Conservation (phyloP, 352 stramenopile genomes). For the Globisporangium perplexum region DNA sequence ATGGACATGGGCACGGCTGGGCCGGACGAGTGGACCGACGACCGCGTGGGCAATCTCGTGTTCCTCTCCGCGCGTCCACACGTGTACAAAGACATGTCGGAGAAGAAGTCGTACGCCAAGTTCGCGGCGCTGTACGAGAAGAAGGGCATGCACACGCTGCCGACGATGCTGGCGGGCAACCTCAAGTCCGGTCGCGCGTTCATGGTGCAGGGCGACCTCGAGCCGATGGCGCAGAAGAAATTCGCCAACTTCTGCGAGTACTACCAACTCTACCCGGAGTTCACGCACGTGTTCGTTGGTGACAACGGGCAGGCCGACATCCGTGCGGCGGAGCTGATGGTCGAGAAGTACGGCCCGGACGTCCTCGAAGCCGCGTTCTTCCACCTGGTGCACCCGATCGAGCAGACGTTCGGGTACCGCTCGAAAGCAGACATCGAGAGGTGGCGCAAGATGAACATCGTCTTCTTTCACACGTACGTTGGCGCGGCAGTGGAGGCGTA, state of each 20-base stretch:
- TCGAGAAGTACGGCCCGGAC: conserved; percentile 59
- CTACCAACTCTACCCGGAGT: conserved; percentile 97
- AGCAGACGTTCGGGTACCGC: conserved; percentile 81
- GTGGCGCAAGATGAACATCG: conserved; percentile 85
- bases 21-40: conserved; percentile 85
- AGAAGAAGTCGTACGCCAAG: conserved; percentile 97
- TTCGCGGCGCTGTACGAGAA: conserved; percentile 92
- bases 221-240: conserved; percentile 97
- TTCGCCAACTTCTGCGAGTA: conserved; percentile 93
- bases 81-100: conserved; percentile 98
- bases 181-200: conserved; percentile 92
- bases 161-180: conserved; percentile 93
- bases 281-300: conserved; percentile 97
- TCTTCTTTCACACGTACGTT: conserved; percentile 91
- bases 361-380: conserved; percentile 86
- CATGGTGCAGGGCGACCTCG: conserved; percentile 94
- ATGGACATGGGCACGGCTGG: conserved; percentile 93
- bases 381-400: conserved; percentile 83
- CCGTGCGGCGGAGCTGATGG: conserved; percentile 87
- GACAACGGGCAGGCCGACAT: conserved; percentile 96
- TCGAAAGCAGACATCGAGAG: conserved; percentile 64
- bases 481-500: conserved; percentile 77
- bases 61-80: conserved; percentile 98
- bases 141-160: conserved; percentile 94
- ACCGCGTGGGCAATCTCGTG: conserved; percentile 94